A percentile compares a stretch with the other conserved stretches of the same genome.
Evolutionary conservation across 2,329 filamentous ascomycete species (phyloP).

Genomic region (Alternaria atra): DNA sequence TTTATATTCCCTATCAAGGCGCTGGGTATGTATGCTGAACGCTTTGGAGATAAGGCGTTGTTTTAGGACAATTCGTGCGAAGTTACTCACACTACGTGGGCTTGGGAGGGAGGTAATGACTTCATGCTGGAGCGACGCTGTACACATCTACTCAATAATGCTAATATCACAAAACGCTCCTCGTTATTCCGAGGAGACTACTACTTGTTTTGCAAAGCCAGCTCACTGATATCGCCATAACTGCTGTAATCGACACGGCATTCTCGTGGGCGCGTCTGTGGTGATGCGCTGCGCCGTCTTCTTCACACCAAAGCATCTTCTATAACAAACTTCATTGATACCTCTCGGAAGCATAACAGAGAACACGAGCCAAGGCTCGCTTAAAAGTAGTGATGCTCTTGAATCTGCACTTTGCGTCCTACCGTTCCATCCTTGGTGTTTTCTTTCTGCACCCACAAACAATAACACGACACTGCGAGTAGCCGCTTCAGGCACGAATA

Average conservation of each 20-base stretch:
- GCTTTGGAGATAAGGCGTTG: slow-evolving; percentile 41
- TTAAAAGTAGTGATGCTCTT: background rate
- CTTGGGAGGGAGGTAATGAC: background rate
- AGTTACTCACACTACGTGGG: too few relatives aligned
- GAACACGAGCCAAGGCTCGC: background rate
- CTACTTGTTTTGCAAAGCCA: background rate
- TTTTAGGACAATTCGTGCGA: slow-evolving; percentile 11
- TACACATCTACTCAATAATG: background rate
- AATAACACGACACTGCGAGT: background rate
- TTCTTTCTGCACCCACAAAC: background rate
- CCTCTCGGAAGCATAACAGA: background rate
- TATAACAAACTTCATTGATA: background rate
- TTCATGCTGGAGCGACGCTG: background rate
- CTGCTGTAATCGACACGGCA: background rate
- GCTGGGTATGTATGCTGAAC: slow-evolving; percentile 80
- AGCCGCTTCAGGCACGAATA: background rate
- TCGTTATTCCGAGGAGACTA: background rate
- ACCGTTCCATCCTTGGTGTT: background rate
- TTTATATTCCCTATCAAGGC: slow-evolving; percentile 95
- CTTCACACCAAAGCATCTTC: background rate
- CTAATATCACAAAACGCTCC: background rate
- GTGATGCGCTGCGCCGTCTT: background rate
- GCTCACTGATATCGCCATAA: background rate
- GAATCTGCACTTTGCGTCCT: background rate
- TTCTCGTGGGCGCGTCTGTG: background rate